Conservation (phyloP, 176 grass and related monocot genomes). For the Paspalum notatum region DNA sequence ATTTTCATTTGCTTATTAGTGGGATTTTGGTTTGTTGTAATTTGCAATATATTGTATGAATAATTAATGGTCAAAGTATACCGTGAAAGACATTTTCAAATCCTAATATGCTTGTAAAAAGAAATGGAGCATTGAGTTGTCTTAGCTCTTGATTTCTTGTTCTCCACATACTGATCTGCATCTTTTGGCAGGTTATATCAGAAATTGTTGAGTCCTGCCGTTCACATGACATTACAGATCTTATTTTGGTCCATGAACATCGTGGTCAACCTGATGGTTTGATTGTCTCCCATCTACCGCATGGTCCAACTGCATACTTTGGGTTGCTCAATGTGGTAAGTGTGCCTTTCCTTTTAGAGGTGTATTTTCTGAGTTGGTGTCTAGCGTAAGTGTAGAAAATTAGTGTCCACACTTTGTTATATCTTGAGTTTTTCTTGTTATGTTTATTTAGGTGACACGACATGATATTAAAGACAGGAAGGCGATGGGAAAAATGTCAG, state of each 20-base stretch:
- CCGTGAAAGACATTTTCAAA: no score
- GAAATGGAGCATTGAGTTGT: background rate
- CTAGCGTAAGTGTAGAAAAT: background rate
- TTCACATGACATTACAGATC: slow-evolving; percentile 86
- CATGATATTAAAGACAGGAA: slow-evolving; percentile 98
- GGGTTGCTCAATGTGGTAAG: slow-evolving; percentile 94
- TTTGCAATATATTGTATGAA: no score
- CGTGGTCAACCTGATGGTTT: slow-evolving; percentile 92
- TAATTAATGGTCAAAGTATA: no score
- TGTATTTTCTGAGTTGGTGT: slow-evolving; percentile 2
- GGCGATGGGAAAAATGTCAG: slow-evolving; percentile 84
- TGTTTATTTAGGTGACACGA: slow-evolving; percentile 66
- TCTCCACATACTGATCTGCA: background rate
- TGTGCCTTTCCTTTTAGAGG: slow-evolving; percentile 12
- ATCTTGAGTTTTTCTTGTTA: slow-evolving; percentile 16
- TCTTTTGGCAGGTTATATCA: slow-evolving; percentile 64
- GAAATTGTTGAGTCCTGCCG: slow-evolving; percentile 87
- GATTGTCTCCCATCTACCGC: slow-evolving; percentile 84
- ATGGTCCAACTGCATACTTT: slow-evolving; percentile 90
- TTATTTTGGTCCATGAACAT: slow-evolving; percentile 91
- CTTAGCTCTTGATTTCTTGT: background rate
- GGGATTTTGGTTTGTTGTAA: no score
- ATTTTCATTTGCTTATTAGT: no score
- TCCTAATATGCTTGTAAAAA: no score
- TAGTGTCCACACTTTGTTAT: slow-evolving; percentile 1